phyloP scores from a whole-genome alignment of 2,329 filamentous ascomycete species.

The Cercospora janseana region DNA sequence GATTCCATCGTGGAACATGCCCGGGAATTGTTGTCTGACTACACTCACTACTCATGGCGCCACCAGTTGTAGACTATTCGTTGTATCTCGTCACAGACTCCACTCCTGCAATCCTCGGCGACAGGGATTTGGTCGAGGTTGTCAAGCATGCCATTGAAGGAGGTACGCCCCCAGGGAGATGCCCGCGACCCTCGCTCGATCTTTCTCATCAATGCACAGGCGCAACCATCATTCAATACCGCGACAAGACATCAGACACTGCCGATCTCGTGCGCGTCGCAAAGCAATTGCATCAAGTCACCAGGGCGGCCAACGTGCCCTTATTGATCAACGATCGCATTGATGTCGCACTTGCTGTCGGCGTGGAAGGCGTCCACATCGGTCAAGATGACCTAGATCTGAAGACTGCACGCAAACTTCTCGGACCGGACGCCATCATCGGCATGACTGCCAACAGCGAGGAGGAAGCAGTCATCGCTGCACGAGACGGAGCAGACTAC shows the following conservation, averaged over 20 bases:
- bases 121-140: conserved; percentile 66
- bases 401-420: conserved; percentile 64
- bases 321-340: conserved; percentile 91
- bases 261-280: conserved; percentile 68
- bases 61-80: conserved; percentile 63
- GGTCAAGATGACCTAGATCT: conserved; percentile 89
- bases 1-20: too few relatives aligned
- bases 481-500: conserved; percentile 78
- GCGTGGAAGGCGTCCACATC: conserved; percentile 88
- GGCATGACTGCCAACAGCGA: conserved; percentile 79
- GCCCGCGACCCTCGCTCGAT: too few relatives aligned
- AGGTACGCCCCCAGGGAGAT: conserved; percentile 50
- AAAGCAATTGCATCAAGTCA: conserved; percentile 67
- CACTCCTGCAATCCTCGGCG: conserved; percentile 76
- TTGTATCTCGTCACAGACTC: conserved; percentile 93
- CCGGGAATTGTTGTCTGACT: not conserved
- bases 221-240: conserved; percentile 82
- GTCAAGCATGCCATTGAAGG: conserved; percentile 74
- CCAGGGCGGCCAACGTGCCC: conserved; percentile 66
- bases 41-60: conserved; percentile 22
- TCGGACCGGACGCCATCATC: conserved; percentile 77
- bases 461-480: conserved; percentile 70
- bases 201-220: conserved; percentile 42
- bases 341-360: conserved; percentile 80
- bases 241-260: conserved; percentile 82